Conservation (phyloP, 768 basidiomycete genomes). For the Psilocybe subaeruginosa region DNA sequence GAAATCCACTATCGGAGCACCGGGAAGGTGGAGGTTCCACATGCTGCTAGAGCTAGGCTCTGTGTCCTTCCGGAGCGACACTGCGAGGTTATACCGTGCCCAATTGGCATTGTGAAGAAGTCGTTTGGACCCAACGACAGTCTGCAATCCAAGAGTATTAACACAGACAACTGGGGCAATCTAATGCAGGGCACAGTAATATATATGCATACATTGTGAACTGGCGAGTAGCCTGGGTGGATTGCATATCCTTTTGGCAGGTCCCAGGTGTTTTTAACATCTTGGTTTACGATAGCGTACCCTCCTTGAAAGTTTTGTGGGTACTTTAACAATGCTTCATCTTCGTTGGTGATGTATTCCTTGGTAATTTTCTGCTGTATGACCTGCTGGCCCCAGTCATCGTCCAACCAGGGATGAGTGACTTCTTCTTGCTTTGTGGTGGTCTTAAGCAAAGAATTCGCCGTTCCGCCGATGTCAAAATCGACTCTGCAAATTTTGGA, state of each 20-base stretch:
- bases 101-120: constrained; percentile 66
- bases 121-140: constrained; percentile 61
- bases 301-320: constrained; percentile 59
- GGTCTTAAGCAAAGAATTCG: constrained; percentile 58
- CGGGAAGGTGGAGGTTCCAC: constrained; percentile 70
- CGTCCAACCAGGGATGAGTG: constrained; percentile 58
- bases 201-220: constrained; percentile 43
- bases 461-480: constrained; percentile 61
- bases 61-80: constrained; percentile 60
- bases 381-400: constrained; percentile 60
- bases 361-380: constrained; percentile 56
- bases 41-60: constrained; percentile 59
- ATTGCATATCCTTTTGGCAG: constrained; percentile 61
- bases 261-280: constrained; percentile 58
- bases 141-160: constrained; percentile 32
- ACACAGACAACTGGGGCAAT: background rate
- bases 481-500: constrained; percentile 46
- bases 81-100: constrained; percentile 65
- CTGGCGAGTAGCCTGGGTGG: constrained; percentile 58
- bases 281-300: constrained; percentile 59
- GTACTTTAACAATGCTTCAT: constrained; percentile 52
- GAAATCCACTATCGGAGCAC: constrained; percentile 56
- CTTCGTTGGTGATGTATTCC: constrained; percentile 52
- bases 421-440: constrained; percentile 52
- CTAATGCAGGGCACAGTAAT: background rate